Base-by-base conservation (phyloP, 2,329 filamentous ascomycete species). In the Aspergillus sp. region DNA sequence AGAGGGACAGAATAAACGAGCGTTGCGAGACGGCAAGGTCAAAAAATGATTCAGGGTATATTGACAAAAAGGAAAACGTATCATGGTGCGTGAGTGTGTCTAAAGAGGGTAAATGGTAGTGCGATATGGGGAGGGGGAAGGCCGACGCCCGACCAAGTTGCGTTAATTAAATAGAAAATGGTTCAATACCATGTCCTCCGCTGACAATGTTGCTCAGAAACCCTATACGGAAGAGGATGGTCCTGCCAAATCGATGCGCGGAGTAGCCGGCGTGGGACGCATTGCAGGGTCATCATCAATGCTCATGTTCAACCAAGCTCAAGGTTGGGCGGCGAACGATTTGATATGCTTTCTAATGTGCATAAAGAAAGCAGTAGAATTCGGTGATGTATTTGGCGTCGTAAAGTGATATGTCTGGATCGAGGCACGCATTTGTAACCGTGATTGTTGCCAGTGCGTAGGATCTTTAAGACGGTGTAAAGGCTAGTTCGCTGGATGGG, bases 11-110 rank as follows among this genome's bases (percentile, higher is more conserved):
- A 31, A 48, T 13, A 43, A 50, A 43, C 17, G 4, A 46, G 31
- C 23, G 8, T 30, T 9, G n/a, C 23, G 34, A 28, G 28, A 25
- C 7, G 13, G 43, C 45, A 57, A 61, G 11, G 38, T 59, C 34
- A 61, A 56, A 50, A 56, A 61, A 55, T 48, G 50, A 52, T 54
- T 45, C 30, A 38, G 63, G 63, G 61, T 65, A 65, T 65, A 63
- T 54, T 61, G 53, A 48, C 57, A 60, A 60, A 50, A 30, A 30
- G 28, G 52, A 50, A 43, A 60, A 50, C 41, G 46, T 51, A 31
- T 23, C 54, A 54, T 48, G 22, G 28, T 49, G 43, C 45, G 45
- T 47, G 46, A 55, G 55, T n/a, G 50, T 57, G 34, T 57, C 54
- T 54, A 61, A 31, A 51, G 30, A 52, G 28, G 38, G n/a, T 31